Evolutionary conservation across 768 basidiomycete species (phyloP).

Genomic region (Lactarius psammicola): DNA sequence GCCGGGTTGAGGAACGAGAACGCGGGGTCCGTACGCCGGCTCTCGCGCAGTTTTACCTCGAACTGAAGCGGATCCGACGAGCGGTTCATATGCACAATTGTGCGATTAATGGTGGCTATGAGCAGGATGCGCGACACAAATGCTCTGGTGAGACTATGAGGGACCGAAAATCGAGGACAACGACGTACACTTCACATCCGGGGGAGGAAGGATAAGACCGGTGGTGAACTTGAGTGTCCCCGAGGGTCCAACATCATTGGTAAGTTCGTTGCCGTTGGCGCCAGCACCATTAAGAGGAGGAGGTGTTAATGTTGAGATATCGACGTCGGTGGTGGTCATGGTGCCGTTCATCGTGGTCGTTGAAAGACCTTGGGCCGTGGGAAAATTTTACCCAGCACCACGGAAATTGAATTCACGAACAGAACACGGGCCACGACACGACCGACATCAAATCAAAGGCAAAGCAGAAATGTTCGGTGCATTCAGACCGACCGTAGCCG

Average conservation of each 20-base stretch:
- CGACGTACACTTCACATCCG: conserved; percentile 85
- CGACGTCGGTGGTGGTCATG: not conserved
- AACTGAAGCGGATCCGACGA: conserved; percentile 92
- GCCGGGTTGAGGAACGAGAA: conserved; percentile 97
- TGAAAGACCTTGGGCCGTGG: conserved; percentile 21
- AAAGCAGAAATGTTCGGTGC: conserved; percentile 73
- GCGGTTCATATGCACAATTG: conserved; percentile 85
- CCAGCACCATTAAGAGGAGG: conserved; percentile 44
- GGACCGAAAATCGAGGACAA: conserved; percentile 1
- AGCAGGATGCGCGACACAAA: conserved; percentile 8
- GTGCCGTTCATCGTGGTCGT: conserved; percentile 29
- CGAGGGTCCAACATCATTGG: conserved; percentile 37
- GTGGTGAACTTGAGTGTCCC: conserved; percentile 56
- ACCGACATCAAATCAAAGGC: not conserved
- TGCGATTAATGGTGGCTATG: conserved; percentile 91
- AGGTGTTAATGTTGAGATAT: conserved; percentile 9
- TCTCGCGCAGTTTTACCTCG: conserved; percentile 96
- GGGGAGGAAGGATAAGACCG: conserved; percentile 93
- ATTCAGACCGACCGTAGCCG: conserved; percentile 69
- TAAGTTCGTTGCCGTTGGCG: conserved; percentile 42
- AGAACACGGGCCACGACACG: no score
- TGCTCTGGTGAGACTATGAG: not conserved
- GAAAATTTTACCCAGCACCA: not conserved
- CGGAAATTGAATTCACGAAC: not conserved
- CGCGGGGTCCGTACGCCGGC: conserved; percentile 94